A percentile compares a stretch with the other conserved stretches of the same genome.
Conservation (phyloP, 768 basidiomycete genomes). For the Heimioporus sp. region DNA sequence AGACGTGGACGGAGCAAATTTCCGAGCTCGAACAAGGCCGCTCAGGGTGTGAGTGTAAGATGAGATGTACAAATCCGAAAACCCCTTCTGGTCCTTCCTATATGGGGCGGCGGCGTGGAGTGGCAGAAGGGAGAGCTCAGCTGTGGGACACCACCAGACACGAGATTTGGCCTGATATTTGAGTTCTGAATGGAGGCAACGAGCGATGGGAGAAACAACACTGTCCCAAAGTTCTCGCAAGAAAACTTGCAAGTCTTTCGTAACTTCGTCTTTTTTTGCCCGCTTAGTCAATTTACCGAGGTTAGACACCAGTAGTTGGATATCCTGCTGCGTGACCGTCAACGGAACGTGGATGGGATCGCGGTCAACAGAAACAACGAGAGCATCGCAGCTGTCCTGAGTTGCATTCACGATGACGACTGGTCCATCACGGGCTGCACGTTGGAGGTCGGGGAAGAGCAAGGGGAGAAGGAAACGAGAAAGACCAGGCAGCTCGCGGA, state of each 20-base stretch:
- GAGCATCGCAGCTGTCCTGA: not conserved
- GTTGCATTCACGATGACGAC: constrained; percentile 30
- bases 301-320: constrained; percentile 1
- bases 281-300: not conserved
- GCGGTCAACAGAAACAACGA: not conserved
- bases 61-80: constrained; percentile 12
- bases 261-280: not conserved
- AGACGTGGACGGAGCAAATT: too few relatives aligned
- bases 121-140: not conserved
- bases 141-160: constrained; percentile 16
- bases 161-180: not conserved
- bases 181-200: not conserved
- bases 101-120: not conserved
- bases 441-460: too few relatives aligned
- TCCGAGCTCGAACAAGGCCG: constrained; percentile 3
- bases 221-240: too few relatives aligned
- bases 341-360: not conserved
- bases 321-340: not conserved
- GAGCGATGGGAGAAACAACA: not conserved
- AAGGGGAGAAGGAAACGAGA: not conserved
- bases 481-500: not conserved
- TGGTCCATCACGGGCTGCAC: constrained; percentile 7
- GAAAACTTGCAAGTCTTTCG: not conserved
- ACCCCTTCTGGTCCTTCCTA: not conserved
- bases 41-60: constrained; percentile 14